A percentile compares a stretch with the other conserved stretches of the same genome.
Evolutionary conservation across 2,329 filamentous ascomycete genomes (phyloP).

Genomic region (Hypoxylon sp.): DNA sequence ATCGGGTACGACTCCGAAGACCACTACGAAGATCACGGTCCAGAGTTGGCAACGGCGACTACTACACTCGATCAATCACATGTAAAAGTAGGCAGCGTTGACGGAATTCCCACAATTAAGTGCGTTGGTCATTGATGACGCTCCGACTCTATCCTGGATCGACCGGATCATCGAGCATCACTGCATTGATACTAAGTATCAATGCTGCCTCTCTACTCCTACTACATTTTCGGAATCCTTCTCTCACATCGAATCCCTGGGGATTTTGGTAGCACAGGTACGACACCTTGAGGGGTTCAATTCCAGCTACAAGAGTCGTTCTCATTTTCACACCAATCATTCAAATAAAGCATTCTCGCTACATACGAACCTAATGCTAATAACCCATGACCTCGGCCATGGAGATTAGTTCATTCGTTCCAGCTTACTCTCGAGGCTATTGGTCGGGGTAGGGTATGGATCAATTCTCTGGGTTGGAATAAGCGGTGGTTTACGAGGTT

Average conservation of each 20-base stretch:
- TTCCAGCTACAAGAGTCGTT: not conserved
- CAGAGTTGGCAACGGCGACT: conserved; percentile 45
- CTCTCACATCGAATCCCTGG: conserved; percentile 15
- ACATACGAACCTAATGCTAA: not conserved
- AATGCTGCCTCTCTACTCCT: conserved; percentile 18
- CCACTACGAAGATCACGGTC: conserved; percentile 56
- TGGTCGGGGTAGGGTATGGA: not conserved
- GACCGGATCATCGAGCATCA: conserved; percentile 15
- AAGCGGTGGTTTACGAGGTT: conserved; percentile 10
- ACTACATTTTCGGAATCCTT: conserved; percentile 27
- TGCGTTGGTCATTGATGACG: conserved; percentile 30
- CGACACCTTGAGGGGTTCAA: conserved; percentile 1
- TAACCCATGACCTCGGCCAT: not conserved
- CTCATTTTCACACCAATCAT: conserved; percentile 9
- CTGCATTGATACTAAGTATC: conserved; percentile 19
- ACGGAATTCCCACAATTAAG: conserved; percentile 4
- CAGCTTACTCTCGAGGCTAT: not conserved
- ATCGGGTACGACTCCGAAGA: conserved; percentile 58
- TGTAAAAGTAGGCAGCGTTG: conserved; percentile 14
- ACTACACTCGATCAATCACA: conserved; percentile 19
- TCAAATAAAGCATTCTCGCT: not conserved
- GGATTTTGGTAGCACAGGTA: conserved; percentile 10
- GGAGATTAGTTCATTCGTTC: conserved; percentile 19
- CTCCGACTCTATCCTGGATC: conserved; percentile 8
- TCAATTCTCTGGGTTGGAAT: conserved; percentile 8